These are phyloP conservation scores for Talinum fruticosum DNA, from an alignment of 148 eudicot genomes.

Conservation along the genomic window DNA sequence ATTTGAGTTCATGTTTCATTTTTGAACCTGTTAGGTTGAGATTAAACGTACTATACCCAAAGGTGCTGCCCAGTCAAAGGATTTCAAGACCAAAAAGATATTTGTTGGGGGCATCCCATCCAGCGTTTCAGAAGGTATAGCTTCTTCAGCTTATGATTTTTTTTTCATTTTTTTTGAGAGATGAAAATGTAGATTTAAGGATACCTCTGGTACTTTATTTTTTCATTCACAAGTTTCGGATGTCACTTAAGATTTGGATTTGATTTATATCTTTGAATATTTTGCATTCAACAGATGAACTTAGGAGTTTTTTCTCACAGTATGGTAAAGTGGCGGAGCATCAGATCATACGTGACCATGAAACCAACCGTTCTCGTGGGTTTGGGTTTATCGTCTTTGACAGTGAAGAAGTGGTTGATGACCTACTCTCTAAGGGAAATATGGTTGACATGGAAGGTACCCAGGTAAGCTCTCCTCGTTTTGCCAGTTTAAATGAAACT, in stretches of 20 bases:
- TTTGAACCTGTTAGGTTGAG: conserved; percentile 49
- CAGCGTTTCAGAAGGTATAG: conserved; percentile 53
- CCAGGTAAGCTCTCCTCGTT: conserved; percentile 47
- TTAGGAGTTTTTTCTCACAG: conserved; percentile 57
- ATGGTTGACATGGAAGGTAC: conserved; percentile 72
- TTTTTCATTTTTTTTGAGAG: neutral
- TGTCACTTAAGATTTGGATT: neutral
- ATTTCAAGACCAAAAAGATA: conserved; percentile 66
- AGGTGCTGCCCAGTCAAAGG: conserved; percentile 62
- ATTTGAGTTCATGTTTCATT: neutral
- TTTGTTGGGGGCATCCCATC: conserved; percentile 82
- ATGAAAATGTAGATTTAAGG: neutral
- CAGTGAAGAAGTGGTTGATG: conserved; percentile 66
- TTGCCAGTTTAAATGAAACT: conserved; percentile 5
- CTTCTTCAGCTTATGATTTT: neutral
- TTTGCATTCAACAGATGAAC: conserved; percentile 43
- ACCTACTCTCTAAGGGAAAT: conserved; percentile 51
- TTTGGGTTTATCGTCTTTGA: conserved; percentile 75
- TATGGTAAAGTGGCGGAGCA: conserved; percentile 61
- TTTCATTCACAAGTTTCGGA: neutral
- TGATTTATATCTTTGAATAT: conserved; percentile 17
- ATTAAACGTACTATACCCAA: conserved; percentile 81
- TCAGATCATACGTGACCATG: conserved; percentile 69
- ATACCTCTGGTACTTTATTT: neutral
- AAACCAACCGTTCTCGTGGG: conserved; percentile 68